Conservation (phyloP, 1,139 yeast species). For the Eremothecium cymbalariae region DNA sequence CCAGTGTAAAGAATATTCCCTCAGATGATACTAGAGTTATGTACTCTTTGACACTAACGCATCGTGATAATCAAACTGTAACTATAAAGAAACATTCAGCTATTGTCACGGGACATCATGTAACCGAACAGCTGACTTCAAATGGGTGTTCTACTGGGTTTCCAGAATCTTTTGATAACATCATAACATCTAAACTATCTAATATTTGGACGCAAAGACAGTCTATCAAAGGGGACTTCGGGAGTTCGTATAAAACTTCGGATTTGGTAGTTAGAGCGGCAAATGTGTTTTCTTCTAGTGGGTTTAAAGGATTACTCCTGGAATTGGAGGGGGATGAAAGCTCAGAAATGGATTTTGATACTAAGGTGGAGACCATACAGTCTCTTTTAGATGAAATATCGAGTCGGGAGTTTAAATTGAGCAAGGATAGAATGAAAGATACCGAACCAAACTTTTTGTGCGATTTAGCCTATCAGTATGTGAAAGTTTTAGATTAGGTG, state of each 20-base stretch:
- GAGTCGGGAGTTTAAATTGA: conserved; percentile 18
- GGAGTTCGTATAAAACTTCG: conserved; percentile 24
- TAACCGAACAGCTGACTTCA: conserved; percentile 15
- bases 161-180: conserved; percentile 23
- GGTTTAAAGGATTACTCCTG: conserved; percentile 29
- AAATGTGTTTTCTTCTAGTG: conserved; percentile 29
- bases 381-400: conserved; percentile 16
- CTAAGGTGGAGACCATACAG: conserved; percentile 14
- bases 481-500: conserved; percentile 22
- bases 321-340: conserved; percentile 18
- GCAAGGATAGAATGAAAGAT: conserved; percentile 13
- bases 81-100: conserved; percentile 23
- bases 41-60: conserved; percentile 25
- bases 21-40: conserved; percentile 20
- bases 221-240: conserved; percentile 29
- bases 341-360: conserved; percentile 14
- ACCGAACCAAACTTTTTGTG: conserved; percentile 14
- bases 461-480: conserved; percentile 27
- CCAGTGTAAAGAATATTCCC: conserved; percentile 18
- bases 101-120: conserved; percentile 17
- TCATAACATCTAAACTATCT: conserved; percentile 23
- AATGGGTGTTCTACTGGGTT: conserved; percentile 22
- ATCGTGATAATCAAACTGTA: conserved; percentile 20
- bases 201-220: conserved; percentile 31
- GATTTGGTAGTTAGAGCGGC: conserved; percentile 22